A percentile compares a stretch with the other conserved stretches of the same genome.
phyloP scores from a whole-genome alignment of 768 basidiomycete species.

The Rhizopogon vulgaris region DNA sequence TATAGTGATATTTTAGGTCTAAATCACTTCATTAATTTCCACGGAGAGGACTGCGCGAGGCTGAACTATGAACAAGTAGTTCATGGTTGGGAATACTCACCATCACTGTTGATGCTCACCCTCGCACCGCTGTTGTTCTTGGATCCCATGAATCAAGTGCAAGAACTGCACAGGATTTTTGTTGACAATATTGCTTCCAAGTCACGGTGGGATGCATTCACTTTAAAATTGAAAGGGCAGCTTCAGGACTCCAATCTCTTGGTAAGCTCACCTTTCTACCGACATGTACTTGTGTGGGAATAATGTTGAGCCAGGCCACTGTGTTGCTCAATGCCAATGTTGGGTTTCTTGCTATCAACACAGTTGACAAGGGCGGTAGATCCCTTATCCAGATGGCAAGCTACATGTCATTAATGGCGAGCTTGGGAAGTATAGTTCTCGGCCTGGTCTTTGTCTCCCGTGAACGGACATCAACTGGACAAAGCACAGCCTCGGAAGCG shows the following conservation, averaged over 20 bases:
- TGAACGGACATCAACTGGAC: slow-evolving; percentile 28
- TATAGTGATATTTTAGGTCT: slow-evolving; percentile 16
- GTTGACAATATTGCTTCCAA: slow-evolving; percentile 39
- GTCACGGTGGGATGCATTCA: slow-evolving; percentile 38
- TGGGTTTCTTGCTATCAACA: slow-evolving; percentile 50
- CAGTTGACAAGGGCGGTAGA: slow-evolving; percentile 23
- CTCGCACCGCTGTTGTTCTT: slow-evolving; percentile 43
- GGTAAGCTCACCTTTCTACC: slow-evolving; percentile 26
- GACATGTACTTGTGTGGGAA: not conserved
- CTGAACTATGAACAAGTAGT: slow-evolving; percentile 29
- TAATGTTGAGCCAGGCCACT: slow-evolving; percentile 33
- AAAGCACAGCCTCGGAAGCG: slow-evolving; percentile 24
- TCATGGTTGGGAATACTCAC: slow-evolving; percentile 16
- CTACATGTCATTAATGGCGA: slow-evolving; percentile 39
- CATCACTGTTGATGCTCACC: slow-evolving; percentile 31
- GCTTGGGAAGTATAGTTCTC: slow-evolving; percentile 37
- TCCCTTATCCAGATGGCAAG: slow-evolving; percentile 31
- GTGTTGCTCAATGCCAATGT: slow-evolving; percentile 57
- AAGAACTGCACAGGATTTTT: slow-evolving; percentile 40
- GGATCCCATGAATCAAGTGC: slow-evolving; percentile 41
- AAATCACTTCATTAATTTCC: slow-evolving; percentile 34
- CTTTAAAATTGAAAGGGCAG: slow-evolving; percentile 39
- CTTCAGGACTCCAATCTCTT: slow-evolving; percentile 49
- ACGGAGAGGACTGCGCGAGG: slow-evolving; percentile 39
- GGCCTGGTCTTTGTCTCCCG: slow-evolving; percentile 38